Conservation (phyloP, 208 protist species). For the Kentomonas sorsogonicus region DNA sequence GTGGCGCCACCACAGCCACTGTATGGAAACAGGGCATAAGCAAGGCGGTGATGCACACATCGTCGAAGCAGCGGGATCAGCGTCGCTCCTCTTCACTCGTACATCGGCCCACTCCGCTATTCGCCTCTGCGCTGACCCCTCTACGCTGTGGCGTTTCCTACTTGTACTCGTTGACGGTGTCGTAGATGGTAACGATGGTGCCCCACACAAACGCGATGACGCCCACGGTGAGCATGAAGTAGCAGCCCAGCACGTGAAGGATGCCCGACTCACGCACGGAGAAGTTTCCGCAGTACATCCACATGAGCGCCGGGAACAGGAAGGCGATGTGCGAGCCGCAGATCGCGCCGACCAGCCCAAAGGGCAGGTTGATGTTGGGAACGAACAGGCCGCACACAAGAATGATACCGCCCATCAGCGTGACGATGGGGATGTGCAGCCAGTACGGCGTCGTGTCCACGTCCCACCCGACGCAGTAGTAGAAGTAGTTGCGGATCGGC, state of each 20-base stretch:
- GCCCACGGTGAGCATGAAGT: slow-evolving; percentile 35
- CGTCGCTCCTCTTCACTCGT: too few species aligned
- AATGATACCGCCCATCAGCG: slow-evolving; percentile 20
- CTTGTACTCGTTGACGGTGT: slow-evolving; percentile 10
- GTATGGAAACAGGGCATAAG: too few species aligned
- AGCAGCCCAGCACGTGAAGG: slow-evolving; percentile 29
- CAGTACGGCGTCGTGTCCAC: slow-evolving; percentile 54
- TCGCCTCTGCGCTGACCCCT: too few species aligned
- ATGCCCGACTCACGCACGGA: slow-evolving; percentile 28
- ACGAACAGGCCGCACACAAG: slow-evolving; percentile 55
- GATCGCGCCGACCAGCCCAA: slow-evolving; percentile 56
- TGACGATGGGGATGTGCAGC: slow-evolving; percentile 42
- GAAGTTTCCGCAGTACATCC: slow-evolving; percentile 58
- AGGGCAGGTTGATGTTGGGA: slow-evolving; percentile 60
- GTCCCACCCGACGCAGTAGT: slow-evolving; percentile 45
- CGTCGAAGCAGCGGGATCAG: slow-evolving; percentile 5
- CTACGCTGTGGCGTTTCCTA: too few species aligned
- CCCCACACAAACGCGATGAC: slow-evolving; percentile 64
- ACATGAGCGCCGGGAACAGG: slow-evolving; percentile 64
- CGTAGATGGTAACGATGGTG: slow-evolving; percentile 42
- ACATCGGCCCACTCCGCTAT: too few species aligned
- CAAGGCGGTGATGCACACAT: too few species aligned
- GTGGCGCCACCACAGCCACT: too few species aligned
- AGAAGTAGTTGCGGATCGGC: slow-evolving; percentile 42
- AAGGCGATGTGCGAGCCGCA: slow-evolving; percentile 66